A percentile compares a stretch with the other conserved stretches of the same genome.
phyloP scores from a whole-genome alignment of 2,329 filamentous ascomycete species.

The Colletotrichum echinochloae region DNA sequence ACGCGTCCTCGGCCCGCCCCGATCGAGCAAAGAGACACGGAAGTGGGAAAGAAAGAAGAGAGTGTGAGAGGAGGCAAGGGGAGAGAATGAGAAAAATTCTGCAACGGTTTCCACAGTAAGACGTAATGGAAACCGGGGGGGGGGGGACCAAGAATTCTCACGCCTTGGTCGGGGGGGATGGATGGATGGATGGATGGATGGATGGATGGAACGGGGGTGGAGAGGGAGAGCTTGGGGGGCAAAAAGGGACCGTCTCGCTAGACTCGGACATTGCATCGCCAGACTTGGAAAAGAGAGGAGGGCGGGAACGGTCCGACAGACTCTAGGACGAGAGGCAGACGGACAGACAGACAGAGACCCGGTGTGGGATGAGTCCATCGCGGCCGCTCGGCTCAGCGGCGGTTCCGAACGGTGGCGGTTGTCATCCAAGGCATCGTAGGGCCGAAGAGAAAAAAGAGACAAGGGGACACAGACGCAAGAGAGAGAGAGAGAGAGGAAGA shows the following conservation, averaged over 20 bases:
- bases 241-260: constrained; percentile 12
- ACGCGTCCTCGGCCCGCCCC: not conserved
- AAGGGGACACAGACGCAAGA: not conserved
- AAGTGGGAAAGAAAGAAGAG: not conserved
- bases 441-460: constrained; percentile 2
- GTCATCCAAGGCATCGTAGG: constrained; percentile 25
- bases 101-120: constrained; percentile 31
- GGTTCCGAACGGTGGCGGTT: not conserved
- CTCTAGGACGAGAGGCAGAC: not conserved
- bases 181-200: too few species aligned
- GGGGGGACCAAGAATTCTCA: constrained; percentile 18
- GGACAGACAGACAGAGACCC: not conserved
- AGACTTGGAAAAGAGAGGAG: constrained; percentile 3
- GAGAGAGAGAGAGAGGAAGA: too few species aligned
- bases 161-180: too few species aligned
- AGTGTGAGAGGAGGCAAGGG: not conserved
- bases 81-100: constrained; percentile 18
- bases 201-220: too few species aligned
- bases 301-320: not conserved
- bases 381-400: constrained; percentile 14
- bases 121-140: constrained; percentile 38
- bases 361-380: not conserved
- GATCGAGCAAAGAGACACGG: not conserved
- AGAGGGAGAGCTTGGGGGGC: too few species aligned
- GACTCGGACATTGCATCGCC: constrained; percentile 11